Evolutionary conservation across 345 rosid genomes (phyloP), one percentile per base, ranked within the genome.

Genomic region (Barbarea vulgaris): DNA sequence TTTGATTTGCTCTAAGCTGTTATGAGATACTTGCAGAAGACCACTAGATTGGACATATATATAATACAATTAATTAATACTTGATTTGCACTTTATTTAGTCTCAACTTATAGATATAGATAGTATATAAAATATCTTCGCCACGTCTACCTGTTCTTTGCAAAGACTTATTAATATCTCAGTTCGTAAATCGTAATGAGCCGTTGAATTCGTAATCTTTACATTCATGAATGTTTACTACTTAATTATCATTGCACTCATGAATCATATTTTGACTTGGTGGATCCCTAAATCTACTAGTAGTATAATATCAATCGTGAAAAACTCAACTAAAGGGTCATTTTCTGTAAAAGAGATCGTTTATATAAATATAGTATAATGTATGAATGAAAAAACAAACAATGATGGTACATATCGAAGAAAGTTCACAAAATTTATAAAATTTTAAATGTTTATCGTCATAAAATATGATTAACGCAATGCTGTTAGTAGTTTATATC

Each of bases 41-140:
- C 52, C 52, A 66, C 33, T 44, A 8, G 66, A 42, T 65, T 30
- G 69, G 18, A 47, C 11, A 6, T 62, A 12, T 62, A 12, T 5
- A 63, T 6, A 15, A 50, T 27, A 52, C 52, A 17, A 37, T 18
- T 33, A 50, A 39, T 18, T 51, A 14, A 53, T 41, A 22, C 19
- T 73, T 44, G 6, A 10, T 73, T n/a, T 64, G 50, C 64, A 64
- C 47, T 64, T 73, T 52, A 67, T 52, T 67, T 37, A 22, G 48
- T 22, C 33, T 51, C 50, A 7, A 25, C 37, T 39, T 33, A 31
- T 50, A 24, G 11, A 58, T n/a, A 28, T 28, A 28, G 30, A 28
- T 28, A 28, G 30, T 28, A 28, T n/a, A 33, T 13, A 4, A 28
- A 24, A 33, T 13, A 4, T 11, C 13, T 13, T 28, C 28, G 64